These are phyloP conservation scores for Aquilaria agallochum DNA, from an alignment of 441 rosid species.

Conservation along the genomic window DNA sequence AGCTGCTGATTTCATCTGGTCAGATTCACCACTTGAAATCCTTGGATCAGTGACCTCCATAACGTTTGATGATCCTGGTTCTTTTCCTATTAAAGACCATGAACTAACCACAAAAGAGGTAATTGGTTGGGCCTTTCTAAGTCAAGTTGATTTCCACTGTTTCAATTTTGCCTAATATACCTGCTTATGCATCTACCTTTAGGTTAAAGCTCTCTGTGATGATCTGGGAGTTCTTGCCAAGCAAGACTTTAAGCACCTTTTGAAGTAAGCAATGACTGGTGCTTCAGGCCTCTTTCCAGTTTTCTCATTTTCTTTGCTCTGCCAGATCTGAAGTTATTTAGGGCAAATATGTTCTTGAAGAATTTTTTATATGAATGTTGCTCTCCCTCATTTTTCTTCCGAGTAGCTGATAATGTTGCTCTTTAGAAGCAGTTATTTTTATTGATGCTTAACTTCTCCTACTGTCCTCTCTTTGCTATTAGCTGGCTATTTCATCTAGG, in stretches of 20 bases:
- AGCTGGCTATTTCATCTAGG: too few relatives aligned
- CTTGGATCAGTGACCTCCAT: slow-evolving; percentile 83
- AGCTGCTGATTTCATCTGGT: slow-evolving; percentile 80
- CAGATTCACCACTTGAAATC: slow-evolving; percentile 79
- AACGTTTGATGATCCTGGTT: slow-evolving; percentile 56
- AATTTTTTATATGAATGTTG: too few relatives aligned
- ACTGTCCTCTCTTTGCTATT: too few relatives aligned
- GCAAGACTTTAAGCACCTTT: slow-evolving; percentile 85
- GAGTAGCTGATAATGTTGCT: too few relatives aligned
- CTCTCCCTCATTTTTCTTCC: too few relatives aligned
- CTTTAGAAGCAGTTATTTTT: too few relatives aligned
- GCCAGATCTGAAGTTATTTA: too few relatives aligned
- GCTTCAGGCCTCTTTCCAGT: background rate
- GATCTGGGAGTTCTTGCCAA: slow-evolving; percentile 89
- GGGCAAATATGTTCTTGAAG: too few relatives aligned
- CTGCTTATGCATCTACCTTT: slow-evolving; percentile 11
- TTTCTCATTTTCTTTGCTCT: background rate
- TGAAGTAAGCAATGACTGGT: slow-evolving; percentile 56
- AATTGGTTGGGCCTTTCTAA: background rate
- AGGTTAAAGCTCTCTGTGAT: slow-evolving; percentile 85
- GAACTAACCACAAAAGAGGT: slow-evolving; percentile 86
- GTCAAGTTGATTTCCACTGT: slow-evolving; percentile 1
- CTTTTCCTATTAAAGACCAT: slow-evolving; percentile 55
- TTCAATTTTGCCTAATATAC: slow-evolving; percentile 7
- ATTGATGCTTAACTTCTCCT: too few relatives aligned